A percentile compares a stretch with the other conserved stretches of the same genome.
Conservation (phyloP, 2,329 filamentous ascomycete genomes). For the Thermoascus crustaceus region DNA sequence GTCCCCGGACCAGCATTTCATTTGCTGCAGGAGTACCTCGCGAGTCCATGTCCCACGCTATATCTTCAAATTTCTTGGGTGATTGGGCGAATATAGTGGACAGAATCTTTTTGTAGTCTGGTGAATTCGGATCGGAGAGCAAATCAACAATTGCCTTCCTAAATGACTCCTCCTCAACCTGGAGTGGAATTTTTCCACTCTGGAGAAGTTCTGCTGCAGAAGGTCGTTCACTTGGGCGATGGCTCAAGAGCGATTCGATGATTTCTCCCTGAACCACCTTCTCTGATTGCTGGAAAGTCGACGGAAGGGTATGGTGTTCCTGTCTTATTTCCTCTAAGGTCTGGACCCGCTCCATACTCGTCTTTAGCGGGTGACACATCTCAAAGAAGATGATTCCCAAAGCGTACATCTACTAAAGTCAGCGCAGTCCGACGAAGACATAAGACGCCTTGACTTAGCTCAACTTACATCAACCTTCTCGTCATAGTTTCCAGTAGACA, state of each 20-base stretch:
- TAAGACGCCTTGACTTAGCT: neutral
- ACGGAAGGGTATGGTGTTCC: constrained; percentile 60
- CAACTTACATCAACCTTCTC: constrained; percentile 82
- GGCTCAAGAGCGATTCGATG: constrained; percentile 69
- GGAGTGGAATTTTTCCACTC: constrained; percentile 78
- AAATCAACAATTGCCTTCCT: constrained; percentile 72
- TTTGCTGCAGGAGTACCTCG: constrained; percentile 43
- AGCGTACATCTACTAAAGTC: constrained; percentile 68
- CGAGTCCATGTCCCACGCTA: constrained; percentile 64
- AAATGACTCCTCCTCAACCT: constrained; percentile 88
- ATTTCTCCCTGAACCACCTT: constrained; percentile 65
- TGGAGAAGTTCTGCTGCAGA: constrained; percentile 74
- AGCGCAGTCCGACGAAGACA: constrained; percentile 3
- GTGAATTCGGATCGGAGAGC: constrained; percentile 66
- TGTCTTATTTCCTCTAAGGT: constrained; percentile 63
- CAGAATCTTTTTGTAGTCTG: constrained; percentile 84
- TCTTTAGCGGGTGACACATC: constrained; percentile 66
- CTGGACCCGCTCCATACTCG: constrained; percentile 55
- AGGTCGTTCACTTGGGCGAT: constrained; percentile 74
- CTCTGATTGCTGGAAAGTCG: constrained; percentile 63
- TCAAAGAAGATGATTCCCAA: constrained; percentile 97
- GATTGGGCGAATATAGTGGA: constrained; percentile 72
- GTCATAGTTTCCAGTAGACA: constrained; percentile 68
- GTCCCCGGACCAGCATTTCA: constrained; percentile 57
- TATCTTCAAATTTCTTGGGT: constrained; percentile 71